A percentile compares a stretch with the other conserved stretches of the same genome.
These are phyloP conservation scores for Cytidiella melzeri DNA, from an alignment of 768 basidiomycete genomes.

Conservation along the genomic window DNA sequence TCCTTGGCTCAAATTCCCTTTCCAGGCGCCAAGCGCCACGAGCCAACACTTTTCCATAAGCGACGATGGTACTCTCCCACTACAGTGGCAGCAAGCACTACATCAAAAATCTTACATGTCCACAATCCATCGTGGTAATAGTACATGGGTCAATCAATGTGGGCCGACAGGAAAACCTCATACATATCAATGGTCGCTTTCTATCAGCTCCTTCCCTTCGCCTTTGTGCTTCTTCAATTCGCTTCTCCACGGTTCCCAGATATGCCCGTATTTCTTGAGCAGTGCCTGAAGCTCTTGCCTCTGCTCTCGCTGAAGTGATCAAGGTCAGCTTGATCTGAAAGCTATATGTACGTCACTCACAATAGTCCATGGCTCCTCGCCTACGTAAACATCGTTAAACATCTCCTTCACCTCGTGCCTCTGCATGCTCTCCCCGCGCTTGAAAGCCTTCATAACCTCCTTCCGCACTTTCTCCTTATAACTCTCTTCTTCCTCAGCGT, in stretches of 20 bases:
- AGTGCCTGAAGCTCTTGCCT: conserved; percentile 68
- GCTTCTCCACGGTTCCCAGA: conserved; percentile 80
- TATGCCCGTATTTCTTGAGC: conserved; percentile 79
- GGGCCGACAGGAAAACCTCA: background rate
- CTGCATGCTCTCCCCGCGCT: conserved; percentile 63
- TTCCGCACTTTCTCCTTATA: conserved; percentile 62
- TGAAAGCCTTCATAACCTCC: conserved; percentile 76
- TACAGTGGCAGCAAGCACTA: no score
- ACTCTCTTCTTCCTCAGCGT: conserved; percentile 62
- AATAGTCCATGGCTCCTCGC: conserved; percentile 78
- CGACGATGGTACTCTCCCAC: no score
- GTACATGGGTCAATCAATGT: background rate
- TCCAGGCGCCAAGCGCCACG: no score
- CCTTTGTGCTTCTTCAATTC: conserved; percentile 76
- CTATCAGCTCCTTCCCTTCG: conserved; percentile 52
- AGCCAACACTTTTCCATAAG: no score
- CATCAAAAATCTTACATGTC: no score
- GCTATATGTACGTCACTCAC: conserved; percentile 39
- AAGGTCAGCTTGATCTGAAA: conserved; percentile 7
- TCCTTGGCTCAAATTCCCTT: no score
- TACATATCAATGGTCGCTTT: background rate
- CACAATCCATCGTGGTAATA: background rate
- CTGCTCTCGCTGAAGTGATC: conserved; percentile 63
- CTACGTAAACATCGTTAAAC: conserved; percentile 85
- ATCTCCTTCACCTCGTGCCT: conserved; percentile 69